A percentile compares a stretch with the other conserved stretches of the same genome.
phyloP scores from a whole-genome alignment of 441 rosid genomes.

The Gossypium aridum region DNA sequence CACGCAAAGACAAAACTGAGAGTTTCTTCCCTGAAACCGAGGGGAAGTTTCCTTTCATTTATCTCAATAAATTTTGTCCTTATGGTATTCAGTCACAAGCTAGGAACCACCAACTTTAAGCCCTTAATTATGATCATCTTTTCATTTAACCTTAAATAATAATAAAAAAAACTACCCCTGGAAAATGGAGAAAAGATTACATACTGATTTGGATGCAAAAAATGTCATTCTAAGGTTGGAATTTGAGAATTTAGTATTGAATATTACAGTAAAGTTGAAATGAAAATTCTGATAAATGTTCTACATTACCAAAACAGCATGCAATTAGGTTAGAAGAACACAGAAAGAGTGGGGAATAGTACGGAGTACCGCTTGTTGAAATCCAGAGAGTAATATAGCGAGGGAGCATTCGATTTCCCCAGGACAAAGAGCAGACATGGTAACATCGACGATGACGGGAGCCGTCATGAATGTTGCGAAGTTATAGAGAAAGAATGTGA shows the following conservation, averaged over 20 bases:
- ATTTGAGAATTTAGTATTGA: background rate
- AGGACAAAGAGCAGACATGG: slow-evolving; percentile 34
- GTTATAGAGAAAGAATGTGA: slow-evolving; percentile 26
- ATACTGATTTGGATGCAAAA: too few relatives aligned
- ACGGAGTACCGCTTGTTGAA: slow-evolving; percentile 37
- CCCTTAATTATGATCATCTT: background rate
- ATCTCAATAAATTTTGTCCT: background rate
- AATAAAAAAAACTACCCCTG: background rate
- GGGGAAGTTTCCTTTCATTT: background rate
- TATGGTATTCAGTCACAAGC: background rate
- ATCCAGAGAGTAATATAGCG: slow-evolving; percentile 29
- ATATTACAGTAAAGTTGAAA: background rate
- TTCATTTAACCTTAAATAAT: background rate
- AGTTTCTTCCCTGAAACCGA: background rate
- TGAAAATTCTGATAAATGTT: background rate
- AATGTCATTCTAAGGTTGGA: background rate
- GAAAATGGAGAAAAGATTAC: too few relatives aligned
- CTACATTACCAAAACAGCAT: background rate
- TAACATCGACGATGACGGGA: slow-evolving; percentile 29
- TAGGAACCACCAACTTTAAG: background rate
- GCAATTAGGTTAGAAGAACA: background rate
- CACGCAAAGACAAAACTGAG: background rate
- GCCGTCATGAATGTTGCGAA: slow-evolving; percentile 24
- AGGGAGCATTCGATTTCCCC: slow-evolving; percentile 28
- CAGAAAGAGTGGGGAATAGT: background rate